Evolutionary conservation across 257 asterid species (phyloP).

Genomic region (Ligustrum vulgare): DNA sequence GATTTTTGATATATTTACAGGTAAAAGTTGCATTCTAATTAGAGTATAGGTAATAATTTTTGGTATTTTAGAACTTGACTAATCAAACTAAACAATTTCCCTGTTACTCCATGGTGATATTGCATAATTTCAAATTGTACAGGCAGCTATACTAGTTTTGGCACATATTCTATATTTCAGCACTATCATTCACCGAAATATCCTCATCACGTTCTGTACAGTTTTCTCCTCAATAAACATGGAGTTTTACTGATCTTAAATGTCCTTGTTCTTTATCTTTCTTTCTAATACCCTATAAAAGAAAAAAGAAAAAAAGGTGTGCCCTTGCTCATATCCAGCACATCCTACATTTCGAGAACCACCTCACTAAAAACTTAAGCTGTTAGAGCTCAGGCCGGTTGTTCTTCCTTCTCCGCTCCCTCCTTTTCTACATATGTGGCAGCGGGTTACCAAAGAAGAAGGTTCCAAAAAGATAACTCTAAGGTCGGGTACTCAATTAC

Average conservation of each 20-base stretch:
- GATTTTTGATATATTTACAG: background rate
- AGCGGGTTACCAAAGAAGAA: too few species aligned
- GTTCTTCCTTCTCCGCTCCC: too few species aligned
- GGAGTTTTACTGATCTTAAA: background rate
- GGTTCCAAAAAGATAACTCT: too few species aligned
- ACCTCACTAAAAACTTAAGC: too few species aligned
- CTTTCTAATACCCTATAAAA: background rate
- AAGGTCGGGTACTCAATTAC: too few species aligned
- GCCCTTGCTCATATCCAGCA: background rate
- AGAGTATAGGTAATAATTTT: background rate
- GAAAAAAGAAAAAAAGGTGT: background rate
- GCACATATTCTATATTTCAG: background rate
- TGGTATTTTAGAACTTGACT: background rate
- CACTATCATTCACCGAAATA: background rate
- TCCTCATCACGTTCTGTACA: background rate
- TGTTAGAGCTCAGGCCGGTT: too few species aligned
- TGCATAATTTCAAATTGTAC: background rate
- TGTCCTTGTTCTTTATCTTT: background rate
- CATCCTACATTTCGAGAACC: too few species aligned
- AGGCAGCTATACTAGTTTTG: background rate
- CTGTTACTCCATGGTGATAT: background rate
- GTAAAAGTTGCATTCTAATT: background rate
- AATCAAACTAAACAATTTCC: background rate
- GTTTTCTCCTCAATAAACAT: background rate
- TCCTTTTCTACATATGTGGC: too few species aligned